Evolutionary conservation across 192 early-diverging fungal genomes (phyloP).

Genomic region (Podila epigama): DNA sequence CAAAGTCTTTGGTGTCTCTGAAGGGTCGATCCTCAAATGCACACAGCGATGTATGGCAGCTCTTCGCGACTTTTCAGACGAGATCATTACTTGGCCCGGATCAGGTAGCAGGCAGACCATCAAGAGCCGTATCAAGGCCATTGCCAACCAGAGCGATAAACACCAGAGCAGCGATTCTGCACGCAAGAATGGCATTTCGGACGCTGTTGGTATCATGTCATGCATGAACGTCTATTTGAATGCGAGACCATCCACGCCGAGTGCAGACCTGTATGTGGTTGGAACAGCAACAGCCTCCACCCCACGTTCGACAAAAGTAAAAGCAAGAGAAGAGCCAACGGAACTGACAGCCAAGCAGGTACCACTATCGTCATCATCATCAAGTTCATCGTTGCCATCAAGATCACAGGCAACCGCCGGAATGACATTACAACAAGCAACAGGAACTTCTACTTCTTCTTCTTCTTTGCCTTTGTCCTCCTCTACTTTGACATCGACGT

Average conservation of each 20-base stretch:
- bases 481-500: too few relatives aligned
- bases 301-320: not conserved
- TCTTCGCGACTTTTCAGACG: slow-evolving; percentile 15
- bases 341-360: too few relatives aligned
- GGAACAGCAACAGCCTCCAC: not conserved
- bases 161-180: not conserved
- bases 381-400: too few relatives aligned
- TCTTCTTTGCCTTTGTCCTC: too few relatives aligned
- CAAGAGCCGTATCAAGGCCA: slow-evolving; percentile 12
- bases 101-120: slow-evolving; percentile 16
- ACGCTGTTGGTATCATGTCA: slow-evolving; percentile 25
- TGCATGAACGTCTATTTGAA: slow-evolving; percentile 12
- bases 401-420: too few relatives aligned
- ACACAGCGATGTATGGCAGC: slow-evolving; percentile 35
- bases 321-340: not conserved
- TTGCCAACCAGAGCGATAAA: not conserved
- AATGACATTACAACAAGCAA: not conserved
- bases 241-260: slow-evolving; percentile 12
- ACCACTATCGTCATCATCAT: too few relatives aligned
- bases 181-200: not conserved
- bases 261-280: slow-evolving; percentile 13
- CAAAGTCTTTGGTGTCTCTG: slow-evolving; percentile 35
- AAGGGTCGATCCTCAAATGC: slow-evolving; percentile 39
- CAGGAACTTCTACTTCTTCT: not conserved
- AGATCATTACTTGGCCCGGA: slow-evolving; percentile 32